Percentiles rank a stretch among this genome's conserved stretches.
Conservation (phyloP, 768 basidiomycete genomes). For the Lactarius hengduanensis region DNA sequence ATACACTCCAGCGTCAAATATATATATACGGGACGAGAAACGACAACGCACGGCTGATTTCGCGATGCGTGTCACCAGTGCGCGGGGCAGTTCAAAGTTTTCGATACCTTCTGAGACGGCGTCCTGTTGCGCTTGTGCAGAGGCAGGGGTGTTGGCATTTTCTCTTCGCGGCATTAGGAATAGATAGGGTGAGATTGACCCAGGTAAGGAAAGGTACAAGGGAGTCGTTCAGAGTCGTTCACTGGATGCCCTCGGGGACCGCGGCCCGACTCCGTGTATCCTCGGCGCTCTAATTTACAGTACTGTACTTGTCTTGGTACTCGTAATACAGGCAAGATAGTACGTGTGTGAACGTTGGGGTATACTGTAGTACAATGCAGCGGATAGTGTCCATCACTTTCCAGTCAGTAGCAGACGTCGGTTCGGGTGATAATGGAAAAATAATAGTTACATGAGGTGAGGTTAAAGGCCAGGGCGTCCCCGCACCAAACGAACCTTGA, state of each 20-base stretch:
- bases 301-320: conserved; percentile 1
- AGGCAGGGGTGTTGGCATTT: conserved; percentile 48
- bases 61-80: conserved; percentile 78
- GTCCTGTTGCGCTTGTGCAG: conserved; percentile 78
- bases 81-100: conserved; percentile 85
- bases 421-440: too few species aligned
- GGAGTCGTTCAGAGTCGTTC: not conserved
- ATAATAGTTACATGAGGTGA: too few species aligned
- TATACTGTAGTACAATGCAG: not conserved
- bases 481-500: too few species aligned
- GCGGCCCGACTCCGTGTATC: not conserved
- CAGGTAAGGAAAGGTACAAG: not conserved
- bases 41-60: conserved; percentile 66
- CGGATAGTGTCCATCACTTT: conserved; percentile 6
- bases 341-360: too few species aligned
- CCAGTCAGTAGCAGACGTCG: conserved; percentile 57
- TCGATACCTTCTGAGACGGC: conserved; percentile 83
- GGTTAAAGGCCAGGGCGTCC: too few species aligned
- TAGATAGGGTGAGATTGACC: not conserved
- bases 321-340: conserved; percentile 4
- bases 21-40: not conserved
- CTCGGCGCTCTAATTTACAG: too few species aligned
- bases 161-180: conserved; percentile 70
- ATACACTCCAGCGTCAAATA: not conserved
- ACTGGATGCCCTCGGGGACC: not conserved